A percentile compares a stretch with the other conserved stretches of the same genome.
Evolutionary conservation across 2,329 filamentous ascomycete species (phyloP).

Genomic region (Epichloe scottii): DNA sequence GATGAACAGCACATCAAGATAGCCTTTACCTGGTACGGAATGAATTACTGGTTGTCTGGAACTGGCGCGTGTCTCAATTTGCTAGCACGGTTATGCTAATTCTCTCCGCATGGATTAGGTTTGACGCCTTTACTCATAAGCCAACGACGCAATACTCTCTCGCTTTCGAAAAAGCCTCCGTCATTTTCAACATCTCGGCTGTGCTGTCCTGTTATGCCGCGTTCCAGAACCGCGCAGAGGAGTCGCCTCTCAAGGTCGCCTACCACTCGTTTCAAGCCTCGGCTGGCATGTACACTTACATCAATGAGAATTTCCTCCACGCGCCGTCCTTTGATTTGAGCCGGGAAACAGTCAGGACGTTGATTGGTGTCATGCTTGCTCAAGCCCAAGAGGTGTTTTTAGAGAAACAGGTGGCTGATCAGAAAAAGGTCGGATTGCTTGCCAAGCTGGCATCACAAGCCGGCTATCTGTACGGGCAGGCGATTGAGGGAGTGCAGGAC

Average conservation of each 20-base stretch:
- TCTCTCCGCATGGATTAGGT: conserved; percentile 42
- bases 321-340: conserved; percentile 94
- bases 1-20: conserved; percentile 99
- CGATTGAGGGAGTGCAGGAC: conserved; percentile 80
- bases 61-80: background rate
- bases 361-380: conserved; percentile 86
- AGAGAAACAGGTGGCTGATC: conserved; percentile 86
- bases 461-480: conserved; percentile 75
- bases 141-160: conserved; percentile 93
- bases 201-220: conserved; percentile 93
- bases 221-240: conserved; percentile 81
- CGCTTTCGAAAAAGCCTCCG: conserved; percentile 95
- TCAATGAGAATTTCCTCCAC: conserved; percentile 98
- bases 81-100: background rate
- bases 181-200: conserved; percentile 98
- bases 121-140: conserved; percentile 98
- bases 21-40: conserved; percentile 79
- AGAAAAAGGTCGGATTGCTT: conserved; percentile 82
- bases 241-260: conserved; percentile 84
- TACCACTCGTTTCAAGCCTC: conserved; percentile 98
- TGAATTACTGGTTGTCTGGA: conserved; percentile 11
- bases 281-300: conserved; percentile 99
- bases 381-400: conserved; percentile 96
- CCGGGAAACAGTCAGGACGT: conserved; percentile 84
- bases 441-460: conserved; percentile 91